phyloP scores from a whole-genome alignment of 768 basidiomycete genomes.

The Phaeotremella skinneri region DNA sequence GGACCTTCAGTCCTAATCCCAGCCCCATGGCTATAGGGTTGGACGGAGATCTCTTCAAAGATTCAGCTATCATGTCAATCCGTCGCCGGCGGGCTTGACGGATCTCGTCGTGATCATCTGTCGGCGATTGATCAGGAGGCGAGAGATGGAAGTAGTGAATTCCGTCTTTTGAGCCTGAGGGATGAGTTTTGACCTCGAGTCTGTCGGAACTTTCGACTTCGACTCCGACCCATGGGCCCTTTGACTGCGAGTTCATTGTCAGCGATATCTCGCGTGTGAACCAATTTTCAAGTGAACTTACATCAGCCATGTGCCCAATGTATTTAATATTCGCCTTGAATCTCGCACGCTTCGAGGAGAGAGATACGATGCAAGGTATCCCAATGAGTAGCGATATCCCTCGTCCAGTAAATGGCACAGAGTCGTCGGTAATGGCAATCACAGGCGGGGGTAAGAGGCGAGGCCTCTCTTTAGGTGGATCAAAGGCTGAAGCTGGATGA shows the following conservation, averaged over 20 bases:
- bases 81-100: constrained; percentile 17
- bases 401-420: constrained; percentile 13
- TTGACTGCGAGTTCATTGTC: constrained; percentile 16
- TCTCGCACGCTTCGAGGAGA: constrained; percentile 19
- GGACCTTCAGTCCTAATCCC: constrained; percentile 8
- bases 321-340: constrained; percentile 44
- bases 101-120: constrained; percentile 4
- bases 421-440: constrained; percentile 22
- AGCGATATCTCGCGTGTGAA: not conserved
- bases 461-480: constrained; percentile 27
- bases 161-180: constrained; percentile 29
- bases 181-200: constrained; percentile 23
- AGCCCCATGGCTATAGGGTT: constrained; percentile 4
- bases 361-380: constrained; percentile 47
- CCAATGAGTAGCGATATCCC: constrained; percentile 39
- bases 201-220: constrained; percentile 34
- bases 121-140: not conserved
- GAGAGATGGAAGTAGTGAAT: constrained; percentile 37
- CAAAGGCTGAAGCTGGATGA: constrained; percentile 46
- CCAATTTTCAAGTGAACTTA: constrained; percentile 15
- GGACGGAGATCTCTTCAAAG: not conserved
- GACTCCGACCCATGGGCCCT: constrained; percentile 48
- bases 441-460: constrained; percentile 2
- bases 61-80: constrained; percentile 23
- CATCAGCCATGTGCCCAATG: constrained; percentile 37